Evolutionary conservation across 805 yeast species (phyloP), one percentile per base, ranked within the genome.

Genomic region (Nakazawaea pomicola): DNA sequence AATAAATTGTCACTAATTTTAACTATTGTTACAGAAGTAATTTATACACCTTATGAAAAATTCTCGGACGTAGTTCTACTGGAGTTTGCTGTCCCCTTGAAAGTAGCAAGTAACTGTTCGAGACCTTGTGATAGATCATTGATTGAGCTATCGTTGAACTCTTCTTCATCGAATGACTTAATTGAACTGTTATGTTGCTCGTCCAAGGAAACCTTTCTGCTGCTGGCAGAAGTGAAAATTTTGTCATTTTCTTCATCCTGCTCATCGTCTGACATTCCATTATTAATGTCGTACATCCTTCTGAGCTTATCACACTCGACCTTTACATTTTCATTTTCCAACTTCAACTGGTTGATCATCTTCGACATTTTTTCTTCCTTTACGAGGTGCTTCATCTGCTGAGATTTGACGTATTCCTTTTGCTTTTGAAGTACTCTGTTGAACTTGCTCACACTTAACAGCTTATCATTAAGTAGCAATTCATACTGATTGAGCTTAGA

Each of bases 1-100:
- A 76, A 38, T 72, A 56, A 41, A 19, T 28, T 7, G 6, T 17
- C 10, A 15, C 5, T 10, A 31, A 10, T 16, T 16, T 36, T 12
- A 11, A 9, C 16, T 5, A 23, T 34, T 25, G 16, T 24, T n/a
- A 9, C 18, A 29, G 10, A 29, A n/a, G 15, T 29, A 29, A 24
- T 24, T 24, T 4, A 24, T n/a, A n/a, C n/a, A n/a, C n/a, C n/a
- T n/a, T n/a, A n/a, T n/a, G n/a, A n/a, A n/a, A n/a, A n/a, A n/a
- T n/a, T n/a, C n/a, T n/a, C n/a, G n/a, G n/a, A n/a, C n/a, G n/a
- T n/a, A n/a, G n/a, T n/a, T 19, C 29, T 4, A 24, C 11, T 10
- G 23, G 12, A 6, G 11, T n/a, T 24, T 6, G 23, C 12, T 3
- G 19, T 23, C 9, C 17, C 11, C 29, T 21, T 35, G 28, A 41